Evolutionary conservation across 2,329 filamentous ascomycete species (phyloP), one percentile per base, ranked within the genome.

Genomic region (Graphium sp.): DNA sequence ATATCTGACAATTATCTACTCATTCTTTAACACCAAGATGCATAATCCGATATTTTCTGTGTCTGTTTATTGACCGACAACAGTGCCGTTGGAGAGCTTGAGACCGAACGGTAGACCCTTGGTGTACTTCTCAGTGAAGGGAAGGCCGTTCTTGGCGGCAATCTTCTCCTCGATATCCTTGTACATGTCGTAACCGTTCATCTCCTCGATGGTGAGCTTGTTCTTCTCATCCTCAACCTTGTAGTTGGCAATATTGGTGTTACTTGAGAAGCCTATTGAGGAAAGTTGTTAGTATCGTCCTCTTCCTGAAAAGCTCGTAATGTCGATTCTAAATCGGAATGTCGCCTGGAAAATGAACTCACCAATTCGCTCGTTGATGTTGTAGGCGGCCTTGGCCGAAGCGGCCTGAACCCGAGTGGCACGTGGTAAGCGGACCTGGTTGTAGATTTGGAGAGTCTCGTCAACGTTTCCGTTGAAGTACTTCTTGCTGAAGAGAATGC

Each of bases 151-250:
- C 22, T 37, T 42, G 27, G 37, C 33, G 0, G 56, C 56, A 11
- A 64, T 37, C 34, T 51, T 50, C 42, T 67, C 58, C 31, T 66
- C 61, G 7, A 69, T 46, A 34, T 71, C 64, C 30, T 52, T 53
- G 40, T 66, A 58, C 63, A 73, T 68, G 39, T 73, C 62, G 35
- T 73, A 72, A 55, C 56, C 54, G 34, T 78, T 77, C 70, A 78
- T 76, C 44, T 78, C 72, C 36, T 75, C 69, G 28, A 78, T 75
- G 0, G 73, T 77, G 18, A 78, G 41, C 35, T 73, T 72, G 26
- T 66, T 58, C 37, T 55, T 62, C 38, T 70, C 60, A 29, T 75
- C 62, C 35, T 66, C 60, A 0, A 77, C 72, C 40, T 67, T 69
- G 47, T 77, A 77, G 0, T 57, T 60, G 0, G 58, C 45, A 10